Conservation (phyloP, 495 filamentous ascomycete genomes). For the Hypoxylon cercidicola region DNA sequence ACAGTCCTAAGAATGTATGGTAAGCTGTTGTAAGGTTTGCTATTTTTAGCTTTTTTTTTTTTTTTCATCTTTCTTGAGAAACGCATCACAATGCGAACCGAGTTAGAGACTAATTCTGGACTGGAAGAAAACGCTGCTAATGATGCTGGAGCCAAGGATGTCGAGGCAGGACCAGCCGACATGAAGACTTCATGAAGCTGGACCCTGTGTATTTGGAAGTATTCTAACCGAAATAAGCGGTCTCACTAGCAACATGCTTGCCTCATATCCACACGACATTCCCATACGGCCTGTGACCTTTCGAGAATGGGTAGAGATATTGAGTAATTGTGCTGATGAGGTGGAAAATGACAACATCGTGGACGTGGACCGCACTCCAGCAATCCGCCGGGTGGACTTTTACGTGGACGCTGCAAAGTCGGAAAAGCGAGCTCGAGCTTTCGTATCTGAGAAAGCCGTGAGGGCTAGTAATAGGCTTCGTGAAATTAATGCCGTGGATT, state of each 20-base stretch:
- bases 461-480: slow-evolving; percentile 1
- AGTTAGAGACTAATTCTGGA: no score
- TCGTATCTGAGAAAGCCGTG: neutral
- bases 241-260: neutral
- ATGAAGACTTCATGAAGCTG: no score
- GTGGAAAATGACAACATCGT: neutral
- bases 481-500: neutral
- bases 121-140: no score
- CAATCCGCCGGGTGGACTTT: neutral
- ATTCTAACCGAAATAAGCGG: no score
- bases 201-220: no score
- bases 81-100: no score
- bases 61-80: no score
- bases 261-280: neutral
- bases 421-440: neutral
- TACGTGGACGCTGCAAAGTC: neutral
- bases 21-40: no score
- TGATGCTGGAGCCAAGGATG: no score
- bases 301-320: neutral
- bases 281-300: neutral
- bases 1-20: no score
- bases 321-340: neutral
- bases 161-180: no score
- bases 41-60: no score
- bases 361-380: slow-evolving; percentile 6